Base-by-base conservation (phyloP, 2,329 filamentous ascomycete genomes). In the Ascochyta pisi region DNA sequence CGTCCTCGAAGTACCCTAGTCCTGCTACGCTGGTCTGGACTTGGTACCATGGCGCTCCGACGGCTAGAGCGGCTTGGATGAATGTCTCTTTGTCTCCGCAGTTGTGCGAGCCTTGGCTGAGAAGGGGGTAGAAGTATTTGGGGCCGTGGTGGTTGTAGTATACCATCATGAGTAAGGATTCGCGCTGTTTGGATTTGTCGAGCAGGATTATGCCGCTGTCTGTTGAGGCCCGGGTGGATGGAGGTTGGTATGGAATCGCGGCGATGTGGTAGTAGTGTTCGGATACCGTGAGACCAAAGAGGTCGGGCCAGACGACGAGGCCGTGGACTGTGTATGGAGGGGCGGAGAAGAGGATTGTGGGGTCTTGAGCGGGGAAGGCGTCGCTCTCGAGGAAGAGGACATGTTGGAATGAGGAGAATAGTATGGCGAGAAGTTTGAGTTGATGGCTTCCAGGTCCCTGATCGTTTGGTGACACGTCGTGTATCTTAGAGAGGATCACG, bases 321-420 rank as follows among this genome's bases (percentile, higher is more conserved):
- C 84, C 84, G 1, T 77, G 78, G 2, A 80, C 79, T 6, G 62
- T 75, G 68, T 82, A 86, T 0, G 83, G 82, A 34, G 83, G 79
- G 1, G 76, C 73, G n/a, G 78, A 70, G 60, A 87, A 82, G 13
- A 86, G 69, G 4, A 69, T 57, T 23, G 74, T 73, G 0, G 80
- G 79, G 47, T 81, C 74, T 40, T 77, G 73, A 23, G 80, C 67
- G 12, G 84, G 83, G 63, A 85, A 84, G 57, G 78, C 79, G 63
- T 86, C 84, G 51, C 82, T 81, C 63, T 87, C 84, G 64, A 87
- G 79, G 70, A 84, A 85, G 16, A 87, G 75, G 10, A 85, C 78
- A 49, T 85, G 78, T 64, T 85, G 81, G 60, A 86, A 87, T 4
- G 83, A 82, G 1, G 84, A 85, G 58, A 86, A 82, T 3, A 87